A percentile compares a stretch with the other conserved stretches of the same genome.
phyloP scores from a whole-genome alignment of 805 yeast genomes.

The Saccharomycopsis sp. region DNA sequence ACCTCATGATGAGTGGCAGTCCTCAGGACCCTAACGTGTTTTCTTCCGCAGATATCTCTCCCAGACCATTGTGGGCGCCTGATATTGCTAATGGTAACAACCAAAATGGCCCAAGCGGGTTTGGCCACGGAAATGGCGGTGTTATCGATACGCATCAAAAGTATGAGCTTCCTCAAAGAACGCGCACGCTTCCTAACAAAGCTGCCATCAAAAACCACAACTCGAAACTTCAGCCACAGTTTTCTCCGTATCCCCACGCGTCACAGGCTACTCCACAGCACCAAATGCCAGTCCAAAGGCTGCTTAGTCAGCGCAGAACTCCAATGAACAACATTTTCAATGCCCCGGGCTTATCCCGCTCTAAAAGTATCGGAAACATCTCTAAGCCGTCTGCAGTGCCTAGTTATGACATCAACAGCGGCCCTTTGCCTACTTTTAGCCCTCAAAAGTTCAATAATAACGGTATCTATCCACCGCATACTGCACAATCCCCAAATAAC shows the following conservation, averaged over 20 bases:
- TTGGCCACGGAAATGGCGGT: background rate
- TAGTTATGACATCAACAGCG: background rate
- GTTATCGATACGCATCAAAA: background rate
- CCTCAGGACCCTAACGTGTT: background rate
- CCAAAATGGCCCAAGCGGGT: no score
- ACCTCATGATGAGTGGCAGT: background rate
- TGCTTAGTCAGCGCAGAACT: constrained; percentile 1
- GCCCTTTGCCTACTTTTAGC: background rate
- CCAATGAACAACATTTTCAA: background rate
- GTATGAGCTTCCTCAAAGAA: background rate
- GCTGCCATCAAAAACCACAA: constrained; percentile 1
- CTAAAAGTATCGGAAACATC: constrained; percentile 8
- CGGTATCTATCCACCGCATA: no score
- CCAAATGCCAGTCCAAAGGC: background rate
- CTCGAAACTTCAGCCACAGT: background rate
- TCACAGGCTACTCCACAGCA: background rate
- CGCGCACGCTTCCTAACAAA: constrained; percentile 11
- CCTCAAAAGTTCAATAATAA: constrained; percentile 3
- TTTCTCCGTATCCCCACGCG: constrained; percentile 1
- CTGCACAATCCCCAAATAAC: no score
- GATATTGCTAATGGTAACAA: background rate
- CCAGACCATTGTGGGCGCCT: background rate
- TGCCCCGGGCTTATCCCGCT: constrained; percentile 3
- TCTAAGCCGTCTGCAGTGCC: background rate
- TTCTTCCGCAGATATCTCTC: background rate